These are phyloP conservation scores for Tolypocladium album DNA, from an alignment of 2,329 filamentous ascomycete genomes.

Conservation along the genomic window DNA sequence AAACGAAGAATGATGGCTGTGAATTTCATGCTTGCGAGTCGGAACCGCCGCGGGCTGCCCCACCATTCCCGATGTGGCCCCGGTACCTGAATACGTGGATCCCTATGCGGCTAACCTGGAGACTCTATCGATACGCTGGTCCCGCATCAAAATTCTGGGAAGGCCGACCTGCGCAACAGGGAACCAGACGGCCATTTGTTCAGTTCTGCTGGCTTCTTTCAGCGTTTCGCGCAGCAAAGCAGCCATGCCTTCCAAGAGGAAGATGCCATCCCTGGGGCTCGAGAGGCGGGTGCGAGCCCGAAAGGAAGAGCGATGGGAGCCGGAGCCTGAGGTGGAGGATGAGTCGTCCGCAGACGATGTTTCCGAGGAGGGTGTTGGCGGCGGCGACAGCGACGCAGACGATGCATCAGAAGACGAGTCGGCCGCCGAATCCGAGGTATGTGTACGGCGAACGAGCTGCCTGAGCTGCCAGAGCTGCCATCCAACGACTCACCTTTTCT, in stretches of 20 bases:
- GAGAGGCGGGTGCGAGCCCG: slow-evolving; percentile 33
- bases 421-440: slow-evolving; percentile 17
- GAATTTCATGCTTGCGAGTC: neutral
- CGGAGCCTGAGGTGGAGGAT: slow-evolving; percentile 19
- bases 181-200: neutral
- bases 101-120: neutral
- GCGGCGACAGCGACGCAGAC: slow-evolving; percentile 17
- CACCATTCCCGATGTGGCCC: neutral
- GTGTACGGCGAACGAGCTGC: neutral
- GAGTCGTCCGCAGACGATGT: slow-evolving; percentile 14
- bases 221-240: neutral
- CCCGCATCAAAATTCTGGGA: neutral
- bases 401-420: slow-evolving; percentile 16
- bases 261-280: slow-evolving; percentile 22
- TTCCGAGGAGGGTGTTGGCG: slow-evolving; percentile 15
- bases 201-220: neutral
- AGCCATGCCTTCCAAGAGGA: slow-evolving; percentile 27
- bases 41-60: neutral
- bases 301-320: slow-evolving; percentile 31
- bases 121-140: neutral
- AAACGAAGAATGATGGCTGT: neutral
- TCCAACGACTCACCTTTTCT: neutral
- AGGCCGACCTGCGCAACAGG: neutral
- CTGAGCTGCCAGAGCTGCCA: neutral
- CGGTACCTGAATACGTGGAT: neutral